Conservation (phyloP, 768 basidiomycete species). For the Mycena indigotica region DNA sequence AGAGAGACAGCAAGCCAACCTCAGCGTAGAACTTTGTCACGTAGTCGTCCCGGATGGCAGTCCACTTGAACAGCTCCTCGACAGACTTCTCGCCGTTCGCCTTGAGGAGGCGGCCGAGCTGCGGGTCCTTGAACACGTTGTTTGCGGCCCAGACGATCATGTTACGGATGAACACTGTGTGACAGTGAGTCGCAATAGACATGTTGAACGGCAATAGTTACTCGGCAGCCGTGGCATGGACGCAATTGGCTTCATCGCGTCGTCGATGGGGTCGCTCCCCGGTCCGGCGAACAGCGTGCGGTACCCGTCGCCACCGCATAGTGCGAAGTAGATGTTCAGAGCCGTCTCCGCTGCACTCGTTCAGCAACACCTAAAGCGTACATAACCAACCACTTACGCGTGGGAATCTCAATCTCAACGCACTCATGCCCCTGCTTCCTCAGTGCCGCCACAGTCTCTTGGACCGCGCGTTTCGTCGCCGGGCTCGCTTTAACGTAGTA, state of each 20-base stretch:
- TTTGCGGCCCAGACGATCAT: neutral
- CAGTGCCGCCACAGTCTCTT: constrained; percentile 47
- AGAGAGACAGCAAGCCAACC: neutral
- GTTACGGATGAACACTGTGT: constrained; percentile 5
- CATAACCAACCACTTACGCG: neutral
- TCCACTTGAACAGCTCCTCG: neutral
- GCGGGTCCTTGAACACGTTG: neutral
- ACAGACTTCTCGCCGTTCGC: neutral
- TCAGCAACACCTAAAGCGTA: neutral
- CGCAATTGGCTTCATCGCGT: neutral
- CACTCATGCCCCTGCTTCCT: constrained; percentile 51
- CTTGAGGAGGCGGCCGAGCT: neutral
- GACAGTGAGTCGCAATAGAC: neutral
- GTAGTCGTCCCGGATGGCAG: neutral
- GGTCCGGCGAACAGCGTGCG: constrained; percentile 2
- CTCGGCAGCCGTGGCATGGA: neutral
- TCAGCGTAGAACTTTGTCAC: constrained; percentile 1
- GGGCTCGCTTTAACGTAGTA: constrained; percentile 62
- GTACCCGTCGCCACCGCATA: constrained; percentile 16
- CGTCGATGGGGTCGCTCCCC: constrained; percentile 14
- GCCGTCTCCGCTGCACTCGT: constrained; percentile 3
- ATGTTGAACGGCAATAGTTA: neutral
- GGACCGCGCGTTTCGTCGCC: constrained; percentile 57
- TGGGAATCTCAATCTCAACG: constrained; percentile 32
- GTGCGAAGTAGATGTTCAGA: neutral